Percentiles rank a stretch among this genome's conserved stretches.
Evolutionary conservation across 2,329 filamentous ascomycete genomes (phyloP).

Genomic region (Ceratocystis huliohia): DNA sequence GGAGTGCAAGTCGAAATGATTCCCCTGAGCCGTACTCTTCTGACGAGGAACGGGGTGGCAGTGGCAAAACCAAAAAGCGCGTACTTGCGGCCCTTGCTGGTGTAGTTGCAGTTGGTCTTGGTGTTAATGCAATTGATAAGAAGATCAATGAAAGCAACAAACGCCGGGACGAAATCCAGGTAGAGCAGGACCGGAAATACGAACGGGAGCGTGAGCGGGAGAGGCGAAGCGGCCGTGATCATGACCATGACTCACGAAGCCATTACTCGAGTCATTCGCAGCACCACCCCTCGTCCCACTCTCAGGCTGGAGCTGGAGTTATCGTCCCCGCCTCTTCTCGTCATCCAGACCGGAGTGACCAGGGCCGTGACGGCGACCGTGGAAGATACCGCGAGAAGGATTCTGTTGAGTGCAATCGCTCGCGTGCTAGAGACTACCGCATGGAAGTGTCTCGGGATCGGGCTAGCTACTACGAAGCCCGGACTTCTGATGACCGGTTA

Average conservation of each 20-base stretch:
- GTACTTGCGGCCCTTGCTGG: slow-evolving; percentile 39
- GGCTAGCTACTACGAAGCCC: slow-evolving; percentile 16
- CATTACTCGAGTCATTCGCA: slow-evolving; percentile 11
- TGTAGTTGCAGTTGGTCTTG: slow-evolving; percentile 42
- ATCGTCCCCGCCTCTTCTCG: not conserved
- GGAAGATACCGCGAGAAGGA: slow-evolving; percentile 15
- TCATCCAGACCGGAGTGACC: not conserved
- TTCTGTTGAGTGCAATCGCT: slow-evolving; percentile 11
- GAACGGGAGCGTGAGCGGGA: slow-evolving; percentile 10
- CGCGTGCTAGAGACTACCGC: slow-evolving; percentile 18
- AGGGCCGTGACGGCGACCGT: not conserved
- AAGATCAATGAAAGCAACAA: slow-evolving; percentile 31
- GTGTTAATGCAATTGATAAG: slow-evolving; percentile 39
- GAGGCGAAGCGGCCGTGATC: not conserved
- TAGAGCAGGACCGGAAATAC: slow-evolving; percentile 1
- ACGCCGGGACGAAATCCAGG: slow-evolving; percentile 23
- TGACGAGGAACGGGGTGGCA: slow-evolving; percentile 21
- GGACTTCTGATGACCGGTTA: slow-evolving; percentile 15
- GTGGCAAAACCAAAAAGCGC: slow-evolving; percentile 28
- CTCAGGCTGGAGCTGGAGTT: not conserved
- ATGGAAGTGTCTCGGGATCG: slow-evolving; percentile 17
- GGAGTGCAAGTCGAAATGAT: slow-evolving; percentile 9
- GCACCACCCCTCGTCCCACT: not conserved
- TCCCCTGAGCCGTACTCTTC: slow-evolving; percentile 12
- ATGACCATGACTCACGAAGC: slow-evolving; percentile 1